Evolutionary conservation across 2,329 filamentous ascomycete genomes (phyloP), one percentile per base, ranked within the genome.

Genomic region (Pyrenophora seminiperda): DNA sequence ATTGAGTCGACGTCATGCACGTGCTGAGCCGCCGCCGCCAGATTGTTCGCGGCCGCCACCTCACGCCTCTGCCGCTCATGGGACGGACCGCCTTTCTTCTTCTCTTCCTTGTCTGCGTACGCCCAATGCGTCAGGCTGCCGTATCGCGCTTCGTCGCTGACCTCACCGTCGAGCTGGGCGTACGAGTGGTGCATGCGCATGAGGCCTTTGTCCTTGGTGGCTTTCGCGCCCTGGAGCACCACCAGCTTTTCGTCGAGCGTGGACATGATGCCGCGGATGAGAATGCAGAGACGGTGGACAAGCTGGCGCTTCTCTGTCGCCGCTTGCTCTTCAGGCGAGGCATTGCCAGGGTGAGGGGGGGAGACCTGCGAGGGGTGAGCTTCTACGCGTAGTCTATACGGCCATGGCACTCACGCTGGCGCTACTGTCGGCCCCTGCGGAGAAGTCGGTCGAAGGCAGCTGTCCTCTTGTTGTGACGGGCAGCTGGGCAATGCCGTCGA

Each of bases 241-340:
- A 97, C 92, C 61, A 97, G 96, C 76, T 99, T 99, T 76, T 99
- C 94, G 68, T 99, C 94, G 30, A 97, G 82, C 1, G 92, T 93
- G 39, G 91, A 85, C 36, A 97, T 84, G 79, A 97, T 89, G 62
- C 92, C 89, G 59, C 88, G 84, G 43, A 96, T 87, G 58, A 89
- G 87, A 63, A 85, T 81, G 30, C 91, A 87, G 44, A 93, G 85
- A 53, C 90, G 86, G 63, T 86, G 84, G 70, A 93, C 96, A 33
- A 92, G 79, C 65, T 88, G 83, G 59, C 90, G 85, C 58, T 87
- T 84, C 43, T 81, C 81, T 34, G 88, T 71, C 64, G 88, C 87
- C n/a, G 73, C 71, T 44, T 76, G 73, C 39, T 73, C 70, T 34
- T 71, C 66, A n/a, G 66, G 47, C 0, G 68, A 55, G 33, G 66